These are phyloP conservation scores for Suhomyces atakaporum DNA, from an alignment of 1,139 yeast genomes.

Conservation along the genomic window DNA sequence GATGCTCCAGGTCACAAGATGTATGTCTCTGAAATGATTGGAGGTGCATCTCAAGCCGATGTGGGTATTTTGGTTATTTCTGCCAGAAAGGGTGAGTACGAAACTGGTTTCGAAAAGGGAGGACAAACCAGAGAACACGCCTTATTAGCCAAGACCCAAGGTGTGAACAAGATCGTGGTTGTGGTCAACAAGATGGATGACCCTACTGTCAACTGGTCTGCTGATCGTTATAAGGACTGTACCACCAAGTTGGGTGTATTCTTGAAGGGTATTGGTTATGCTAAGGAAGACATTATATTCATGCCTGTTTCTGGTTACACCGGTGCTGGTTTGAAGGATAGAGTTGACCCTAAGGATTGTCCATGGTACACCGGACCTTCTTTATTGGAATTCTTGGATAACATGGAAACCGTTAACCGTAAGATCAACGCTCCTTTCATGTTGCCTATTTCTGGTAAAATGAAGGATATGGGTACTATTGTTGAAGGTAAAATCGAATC, in stretches of 20 bases:
- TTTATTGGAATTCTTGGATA: conserved; percentile 83
- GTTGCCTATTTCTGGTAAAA: conserved; percentile 93
- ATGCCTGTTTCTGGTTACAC: conserved; percentile 99
- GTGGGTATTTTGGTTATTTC: conserved; percentile 95
- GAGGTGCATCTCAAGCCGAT: conserved; percentile 99
- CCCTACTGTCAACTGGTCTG: conserved; percentile 93
- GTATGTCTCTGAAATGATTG: conserved; percentile 98
- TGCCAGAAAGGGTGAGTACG: conserved; percentile 99
- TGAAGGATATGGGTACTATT: conserved; percentile 95
- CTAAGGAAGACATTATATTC: conserved; percentile 77
- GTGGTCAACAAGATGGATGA: conserved; percentile 99
- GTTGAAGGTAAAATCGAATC: conserved; percentile 98
- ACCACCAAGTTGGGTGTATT: conserved; percentile 73
- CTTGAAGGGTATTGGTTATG: conserved; percentile 89
- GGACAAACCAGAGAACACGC: conserved; percentile 99
- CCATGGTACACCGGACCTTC: conserved; percentile 97
- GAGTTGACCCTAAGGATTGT: conserved; percentile 67
- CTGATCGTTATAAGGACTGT: conserved; percentile 96
- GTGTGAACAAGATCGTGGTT: conserved; percentile 89
- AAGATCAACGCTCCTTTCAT: conserved; percentile 92
- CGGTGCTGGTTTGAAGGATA: conserved; percentile 93
- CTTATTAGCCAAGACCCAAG: conserved; percentile 94
- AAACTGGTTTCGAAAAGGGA: conserved; percentile 98
- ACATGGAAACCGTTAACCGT: conserved; percentile 79
- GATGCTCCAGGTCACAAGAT: conserved; percentile 99